Base-by-base conservation (phyloP, 371 early-diverging fungal species). In the Mortierella sp. region DNA sequence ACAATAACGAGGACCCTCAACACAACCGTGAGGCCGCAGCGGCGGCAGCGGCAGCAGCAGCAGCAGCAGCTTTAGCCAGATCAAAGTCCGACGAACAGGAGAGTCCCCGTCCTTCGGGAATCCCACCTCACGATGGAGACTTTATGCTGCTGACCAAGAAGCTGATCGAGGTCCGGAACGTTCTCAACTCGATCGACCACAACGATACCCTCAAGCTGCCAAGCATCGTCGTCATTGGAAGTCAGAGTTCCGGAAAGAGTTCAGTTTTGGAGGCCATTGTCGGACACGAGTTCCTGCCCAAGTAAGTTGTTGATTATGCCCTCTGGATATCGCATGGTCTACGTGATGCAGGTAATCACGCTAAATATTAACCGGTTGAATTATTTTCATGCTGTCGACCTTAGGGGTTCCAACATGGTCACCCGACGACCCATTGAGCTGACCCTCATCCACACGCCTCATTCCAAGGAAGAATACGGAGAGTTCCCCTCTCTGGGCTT, bases 261-360 rank as follows among this genome's bases (percentile, higher is more conserved):
- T 98, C 99, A 1, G 99, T 99, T 4, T 87, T 99, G 31, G 99
- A 99, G 86, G 96, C 98, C n/a, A 97, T 99, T 81, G 97, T 99
- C 8, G 99, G 99, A 24, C 96, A 96, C 70, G 98, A 98, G 85
- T 97, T 99, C 73, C 86, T 99, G 70, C 99, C 99, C 86, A 99
- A 99, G 95, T 96, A 91, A 82, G 91, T 85, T 6, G 53, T 66
- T 79, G 66, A 5, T 55, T 37, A 5, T 44, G 16, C 40, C 6
- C 48, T 43, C n/a, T 26, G 37, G 24, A 24, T 5, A 31, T 2
- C 50, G 37, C 9, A 29, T 4, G 8, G 34, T 5, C 9, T n/a
- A n/a, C 22, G 22, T 8, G 4, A 9, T 22, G 6, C 7, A 37
- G 19, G 7, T 10, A 0, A 22, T 0, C 14, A 7, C 0, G 22